These are phyloP conservation scores for Xerocomellus amylosporus DNA, from an alignment of 768 basidiomycete species.

Conservation along the genomic window DNA sequence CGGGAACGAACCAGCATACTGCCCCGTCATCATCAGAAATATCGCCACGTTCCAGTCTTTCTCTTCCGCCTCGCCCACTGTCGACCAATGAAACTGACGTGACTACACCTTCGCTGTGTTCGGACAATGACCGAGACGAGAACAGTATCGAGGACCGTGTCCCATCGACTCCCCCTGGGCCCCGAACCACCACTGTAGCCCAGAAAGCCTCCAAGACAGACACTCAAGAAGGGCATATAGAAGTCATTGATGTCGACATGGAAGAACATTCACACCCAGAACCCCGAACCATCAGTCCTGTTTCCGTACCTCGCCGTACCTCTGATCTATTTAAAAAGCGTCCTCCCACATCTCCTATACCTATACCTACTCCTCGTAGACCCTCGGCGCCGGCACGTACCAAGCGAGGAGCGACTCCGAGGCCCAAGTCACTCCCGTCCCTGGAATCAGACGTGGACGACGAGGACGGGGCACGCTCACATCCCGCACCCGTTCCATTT, in stretches of 20 bases:
- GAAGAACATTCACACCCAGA: slow-evolving; percentile 17
- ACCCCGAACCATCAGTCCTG: slow-evolving; percentile 6
- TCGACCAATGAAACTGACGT: slow-evolving; percentile 39
- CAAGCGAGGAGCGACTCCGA: slow-evolving; percentile 34
- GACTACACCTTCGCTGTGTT: slow-evolving; percentile 69
- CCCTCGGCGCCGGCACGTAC: slow-evolving; percentile 57
- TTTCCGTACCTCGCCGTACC: slow-evolving; percentile 14
- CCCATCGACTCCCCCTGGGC: slow-evolving; percentile 50
- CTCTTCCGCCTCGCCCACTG: slow-evolving; percentile 21
- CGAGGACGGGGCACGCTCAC: slow-evolving; percentile 17
- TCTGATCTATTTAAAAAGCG: slow-evolving; percentile 55
- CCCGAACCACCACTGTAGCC: slow-evolving; percentile 21
- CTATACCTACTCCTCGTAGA: slow-evolving; percentile 48
- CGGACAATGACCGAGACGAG: slow-evolving; percentile 63
- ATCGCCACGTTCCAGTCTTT: slow-evolving; percentile 27
- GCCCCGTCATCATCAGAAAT: slow-evolving; percentile 17
- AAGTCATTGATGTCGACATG: slow-evolving; percentile 41
- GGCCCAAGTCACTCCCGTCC: slow-evolving; percentile 15
- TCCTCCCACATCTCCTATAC: slow-evolving; percentile 63
- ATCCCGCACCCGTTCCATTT: slow-evolving; percentile 13
- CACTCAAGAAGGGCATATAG: slow-evolving; percentile 15
- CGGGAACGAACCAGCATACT: slow-evolving; percentile 11
- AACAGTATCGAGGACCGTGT: slow-evolving; percentile 45
- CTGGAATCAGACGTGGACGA: slow-evolving; percentile 26
- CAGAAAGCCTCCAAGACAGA: not conserved